Evolutionary conservation across 164 flowering plant species (phyloP), one percentile per base, ranked within the genome.

Genomic region (Chloranthus sessilifolius): DNA sequence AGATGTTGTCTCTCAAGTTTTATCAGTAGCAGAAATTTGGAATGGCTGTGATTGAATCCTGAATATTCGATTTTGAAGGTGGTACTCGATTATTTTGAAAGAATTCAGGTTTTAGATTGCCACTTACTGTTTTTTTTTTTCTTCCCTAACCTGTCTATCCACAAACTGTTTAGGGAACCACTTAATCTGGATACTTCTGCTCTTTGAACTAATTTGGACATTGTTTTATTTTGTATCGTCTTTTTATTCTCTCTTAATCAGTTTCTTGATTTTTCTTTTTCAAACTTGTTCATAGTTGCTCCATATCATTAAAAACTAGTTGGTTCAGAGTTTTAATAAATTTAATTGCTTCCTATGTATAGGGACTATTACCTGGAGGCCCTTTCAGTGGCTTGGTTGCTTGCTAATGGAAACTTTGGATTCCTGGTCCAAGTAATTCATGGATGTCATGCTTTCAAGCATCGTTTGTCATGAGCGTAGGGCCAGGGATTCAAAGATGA

Each of bases 401-500:
- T n/a, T n/a, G n/a, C n/a, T n/a, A n/a, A n/a, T 43, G 21, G 22
- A 19, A n/a, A 10, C 25, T 5, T 34, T 37, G 48, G 56, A 35
- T 55, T 17, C 41, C 15, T 55, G 15, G 7, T 21, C 37, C 12
- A 4, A 24, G 27, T 34, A 38, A 52, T 43, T 58, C 15, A 42
- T 43, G 43, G 50, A 50, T 70, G 59, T 51, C 27, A 30, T 60
- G 63, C 35, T 60, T 66, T 21, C 28, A 14, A 52, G 43, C 45
- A n/a, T 9, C 46, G 38, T 29, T 42, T 34, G 40, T 53, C 29
- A 39, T 53, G 59, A 52, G 59, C 65, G 64, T 52, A 40, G 47
- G 39, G 28, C 43, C 28, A 46, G 21, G 50, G 51, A 25, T 40
- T 57, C 14, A 53, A 71, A 58, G 59, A 89, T 84, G 94, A 88